Conservation (phyloP, 352 stramenopile genomes). For the Albugo laibachii region DNA sequence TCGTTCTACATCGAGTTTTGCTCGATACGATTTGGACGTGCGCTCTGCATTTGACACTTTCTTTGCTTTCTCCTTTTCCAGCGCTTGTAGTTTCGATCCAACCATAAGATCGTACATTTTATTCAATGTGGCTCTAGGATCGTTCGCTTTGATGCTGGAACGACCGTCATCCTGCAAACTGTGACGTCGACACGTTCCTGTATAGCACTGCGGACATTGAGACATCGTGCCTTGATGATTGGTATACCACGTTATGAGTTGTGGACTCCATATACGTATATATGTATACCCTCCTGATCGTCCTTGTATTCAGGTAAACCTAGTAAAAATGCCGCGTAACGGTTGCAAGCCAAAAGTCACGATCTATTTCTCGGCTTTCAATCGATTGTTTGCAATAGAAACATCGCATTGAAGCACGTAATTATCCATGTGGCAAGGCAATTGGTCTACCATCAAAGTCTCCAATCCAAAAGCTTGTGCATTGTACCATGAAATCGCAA, state of each 20-base stretch:
- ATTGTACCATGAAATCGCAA: conserved; percentile 62
- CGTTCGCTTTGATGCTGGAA: conserved; percentile 17
- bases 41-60: conserved; percentile 15
- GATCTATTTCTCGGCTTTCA: too few relatives aligned
- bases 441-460: conserved; percentile 50
- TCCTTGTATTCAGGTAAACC: too few relatives aligned
- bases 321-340: too few relatives aligned
- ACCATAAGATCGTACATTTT: conserved; percentile 68
- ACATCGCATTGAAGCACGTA: background rate
- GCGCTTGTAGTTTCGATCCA: conserved; percentile 42
- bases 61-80: conserved; percentile 27
- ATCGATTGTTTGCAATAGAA: too few relatives aligned
- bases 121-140: conserved; percentile 37
- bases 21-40: conserved; percentile 25
- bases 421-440: conserved; percentile 22
- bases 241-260: background rate
- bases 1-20: conserved; percentile 40
- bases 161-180: conserved; percentile 35
- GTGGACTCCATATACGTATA: too few relatives aligned
- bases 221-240: conserved; percentile 16
- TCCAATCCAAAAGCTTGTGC: conserved; percentile 43
- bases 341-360: too few relatives aligned
- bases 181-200: conserved; percentile 46
- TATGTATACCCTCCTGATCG: too few relatives aligned
- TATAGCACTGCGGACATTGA: conserved; percentile 67